Conservation (phyloP, 1,139 yeast species). For the Lodderomyces parapsilosis region DNA sequence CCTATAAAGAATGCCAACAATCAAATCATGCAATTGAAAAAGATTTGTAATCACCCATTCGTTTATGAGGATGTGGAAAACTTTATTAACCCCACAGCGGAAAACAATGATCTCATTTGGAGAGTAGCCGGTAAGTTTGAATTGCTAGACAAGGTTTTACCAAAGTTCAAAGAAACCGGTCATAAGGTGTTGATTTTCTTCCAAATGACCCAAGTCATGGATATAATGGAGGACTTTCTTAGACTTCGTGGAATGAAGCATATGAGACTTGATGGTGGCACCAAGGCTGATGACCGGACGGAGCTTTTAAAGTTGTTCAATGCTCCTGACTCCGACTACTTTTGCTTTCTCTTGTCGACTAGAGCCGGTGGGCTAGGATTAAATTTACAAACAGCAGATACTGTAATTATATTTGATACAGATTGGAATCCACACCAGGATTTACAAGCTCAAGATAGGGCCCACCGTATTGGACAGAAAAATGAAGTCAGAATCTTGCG, state of each 20-base stretch:
- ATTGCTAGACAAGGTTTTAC: slow-evolving; percentile 68
- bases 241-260: slow-evolving; percentile 64
- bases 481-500: slow-evolving; percentile 80
- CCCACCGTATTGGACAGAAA: slow-evolving; percentile 88
- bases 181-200: slow-evolving; percentile 80
- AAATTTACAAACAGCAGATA: slow-evolving; percentile 84
- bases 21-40: slow-evolving; percentile 92
- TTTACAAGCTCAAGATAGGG: slow-evolving; percentile 88
- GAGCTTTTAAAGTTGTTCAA: slow-evolving; percentile 66
- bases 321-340: slow-evolving; percentile 69
- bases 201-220: slow-evolving; percentile 90
- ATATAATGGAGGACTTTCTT: slow-evolving; percentile 83
- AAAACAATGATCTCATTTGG: slow-evolving; percentile 74
- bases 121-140: slow-evolving; percentile 79
- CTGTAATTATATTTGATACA: slow-evolving; percentile 82
- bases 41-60: slow-evolving; percentile 96
- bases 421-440: slow-evolving; percentile 95
- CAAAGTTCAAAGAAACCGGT: slow-evolving; percentile 72
- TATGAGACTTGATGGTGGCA: slow-evolving; percentile 77
- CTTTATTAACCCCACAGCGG: slow-evolving; percentile 71
- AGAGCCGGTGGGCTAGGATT: slow-evolving; percentile 91
- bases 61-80: slow-evolving; percentile 95
- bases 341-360: slow-evolving; percentile 76
- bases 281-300: slow-evolving; percentile 83
- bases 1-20: slow-evolving; percentile 85